Evolutionary conservation across 495 filamentous ascomycete species (phyloP).

Genomic region (Penicillium manginii): DNA sequence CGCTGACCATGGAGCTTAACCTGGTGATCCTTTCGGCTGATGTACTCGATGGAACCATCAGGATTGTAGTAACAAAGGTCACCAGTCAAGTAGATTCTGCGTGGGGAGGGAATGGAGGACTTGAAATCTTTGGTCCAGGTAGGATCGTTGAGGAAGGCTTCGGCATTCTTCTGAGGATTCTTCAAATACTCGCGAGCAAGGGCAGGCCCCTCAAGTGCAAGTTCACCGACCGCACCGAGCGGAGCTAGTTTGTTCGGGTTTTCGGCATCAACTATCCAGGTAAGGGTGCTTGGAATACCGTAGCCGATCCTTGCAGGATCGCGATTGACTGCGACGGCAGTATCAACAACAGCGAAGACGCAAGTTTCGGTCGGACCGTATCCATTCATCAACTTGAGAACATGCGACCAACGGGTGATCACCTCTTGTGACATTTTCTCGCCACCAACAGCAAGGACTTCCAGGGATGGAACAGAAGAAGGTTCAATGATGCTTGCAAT

Average conservation of each 20-base stretch:
- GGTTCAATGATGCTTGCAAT: conserved; percentile 55
- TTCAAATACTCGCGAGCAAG: conserved; percentile 58
- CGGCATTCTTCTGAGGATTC: conserved; percentile 54
- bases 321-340: conserved; percentile 30
- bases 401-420: conserved; percentile 57
- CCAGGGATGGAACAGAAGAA: conserved; percentile 44
- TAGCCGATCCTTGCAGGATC: conserved; percentile 54
- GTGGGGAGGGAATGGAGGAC: conserved; percentile 24
- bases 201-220: conserved; percentile 52
- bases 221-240: conserved; percentile 57
- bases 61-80: conserved; percentile 57
- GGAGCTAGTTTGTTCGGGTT: conserved; percentile 52
- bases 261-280: conserved; percentile 60
- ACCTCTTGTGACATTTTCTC: conserved; percentile 54
- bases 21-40: conserved; percentile 68
- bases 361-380: conserved; percentile 64
- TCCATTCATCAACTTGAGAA: conserved; percentile 54
- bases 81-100: conserved; percentile 52
- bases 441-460: conserved; percentile 49
- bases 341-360: conserved; percentile 44
- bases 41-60: conserved; percentile 54
- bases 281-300: conserved; percentile 45
- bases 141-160: conserved; percentile 48
- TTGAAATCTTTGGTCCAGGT: conserved; percentile 37
- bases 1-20: conserved; percentile 71